Base-by-base conservation (phyloP, 805 yeast genomes). In the Barnettozyma vustinii region DNA sequence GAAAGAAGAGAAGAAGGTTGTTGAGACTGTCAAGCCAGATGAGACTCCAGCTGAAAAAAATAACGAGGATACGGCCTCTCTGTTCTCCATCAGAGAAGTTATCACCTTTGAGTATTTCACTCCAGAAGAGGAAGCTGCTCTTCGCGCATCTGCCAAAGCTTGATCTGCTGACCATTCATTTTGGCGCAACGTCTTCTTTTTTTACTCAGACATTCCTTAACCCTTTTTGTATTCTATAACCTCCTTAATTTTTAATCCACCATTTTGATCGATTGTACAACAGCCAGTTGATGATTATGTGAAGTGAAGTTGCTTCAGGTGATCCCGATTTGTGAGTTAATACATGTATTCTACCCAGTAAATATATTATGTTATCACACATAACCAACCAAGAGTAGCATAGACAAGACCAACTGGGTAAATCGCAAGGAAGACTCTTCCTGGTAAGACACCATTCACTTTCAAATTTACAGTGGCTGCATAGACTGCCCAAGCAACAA, bases 321-420 rank as follows among this genome's bases (percentile, higher is more conserved):
- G 25, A 23, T 23, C 5, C 25, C 25, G 7, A n/a, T 10, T 8
- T 10, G 30, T 26, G 30, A 10, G 30, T 23, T 23, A 8, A 23
- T 26, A 26, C 13, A 10, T 26, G 3, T 8, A 26, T 26, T 26
- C 30, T 23, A 26, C 30, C 9, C 9, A 26, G 13, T 10, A 7
- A 30, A 15, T n/a, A 30, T 2, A 36, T 19, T 18, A 39, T 21
- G 84, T 77, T 33, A 84, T 77, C 15, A 83, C 80, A 52, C 81
- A 80, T 27, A 83, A 64, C 88, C 88, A 83, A 23, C 84, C 81
- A 43, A 83, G 63, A 5, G 80, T 75, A 5, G 80, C 72, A 60
- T 80, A 84, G 61, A 83, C 75, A 52, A 84, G 68, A 3, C 76
- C 83, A 25, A 84, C 80, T 0, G 90, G 90, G 55, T 80, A 83